These are phyloP conservation scores for Narthecium ossifragum DNA, from an alignment of 106 monocot genomes.

Conservation along the genomic window DNA sequence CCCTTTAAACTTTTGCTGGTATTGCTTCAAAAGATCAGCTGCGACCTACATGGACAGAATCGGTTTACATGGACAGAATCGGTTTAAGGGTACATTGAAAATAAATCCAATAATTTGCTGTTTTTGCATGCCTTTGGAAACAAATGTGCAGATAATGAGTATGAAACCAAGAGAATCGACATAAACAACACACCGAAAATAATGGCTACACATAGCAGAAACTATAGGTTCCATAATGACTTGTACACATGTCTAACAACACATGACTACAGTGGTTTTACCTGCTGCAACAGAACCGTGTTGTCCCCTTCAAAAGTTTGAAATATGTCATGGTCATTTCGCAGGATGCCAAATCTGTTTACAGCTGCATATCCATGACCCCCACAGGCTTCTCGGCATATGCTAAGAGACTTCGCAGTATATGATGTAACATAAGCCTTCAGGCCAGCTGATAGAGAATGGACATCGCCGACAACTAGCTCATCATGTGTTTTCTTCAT, in stretches of 20 bases:
- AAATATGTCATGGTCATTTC: constrained; percentile 97
- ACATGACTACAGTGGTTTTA: no score
- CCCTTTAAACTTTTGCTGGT: constrained; percentile 80
- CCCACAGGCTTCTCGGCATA: constrained; percentile 88
- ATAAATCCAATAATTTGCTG: no score
- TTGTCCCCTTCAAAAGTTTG: constrained; percentile 99
- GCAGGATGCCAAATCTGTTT: constrained; percentile 69
- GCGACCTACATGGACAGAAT: constrained; percentile 57
- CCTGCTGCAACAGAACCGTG: constrained; percentile 98
- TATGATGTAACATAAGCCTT: constrained; percentile 91
- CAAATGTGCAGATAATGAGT: no score
- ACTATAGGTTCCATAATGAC: no score
- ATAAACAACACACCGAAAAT: no score
- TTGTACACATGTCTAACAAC: no score
- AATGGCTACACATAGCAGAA: no score
- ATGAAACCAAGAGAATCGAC: no score
- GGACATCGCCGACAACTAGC: constrained; percentile 69
- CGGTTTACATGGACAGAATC: no score
- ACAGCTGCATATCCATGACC: constrained; percentile 99
- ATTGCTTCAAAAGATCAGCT: constrained; percentile 82
- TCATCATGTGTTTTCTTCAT: constrained; percentile 80
- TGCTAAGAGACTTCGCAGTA: constrained; percentile 80
- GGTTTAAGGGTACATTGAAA: no score
- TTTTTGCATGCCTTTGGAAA: no score
- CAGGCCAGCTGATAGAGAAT: constrained; percentile 79